These are phyloP conservation scores for Ustilago nuda DNA, from an alignment of 1,284 basidiomycete genomes.

Conservation along the genomic window DNA sequence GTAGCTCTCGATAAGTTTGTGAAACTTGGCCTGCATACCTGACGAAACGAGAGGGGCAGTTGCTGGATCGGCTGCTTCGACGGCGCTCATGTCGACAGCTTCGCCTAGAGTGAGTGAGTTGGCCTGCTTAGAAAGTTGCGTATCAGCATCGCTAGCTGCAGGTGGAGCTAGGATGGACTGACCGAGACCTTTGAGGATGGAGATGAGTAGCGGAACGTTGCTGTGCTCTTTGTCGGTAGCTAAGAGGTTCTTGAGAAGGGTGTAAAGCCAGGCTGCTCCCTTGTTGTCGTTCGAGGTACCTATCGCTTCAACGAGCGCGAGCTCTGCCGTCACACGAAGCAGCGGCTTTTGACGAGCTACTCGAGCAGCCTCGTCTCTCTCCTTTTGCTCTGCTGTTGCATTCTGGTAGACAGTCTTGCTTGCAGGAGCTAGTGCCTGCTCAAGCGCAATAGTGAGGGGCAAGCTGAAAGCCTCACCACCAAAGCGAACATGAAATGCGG, in stretches of 20 bases:
- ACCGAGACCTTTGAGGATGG: constrained; percentile 85
- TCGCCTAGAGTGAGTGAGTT: constrained; percentile 25
- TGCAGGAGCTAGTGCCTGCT: constrained; percentile 73
- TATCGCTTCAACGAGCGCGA: constrained; percentile 83
- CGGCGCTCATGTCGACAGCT: constrained; percentile 19
- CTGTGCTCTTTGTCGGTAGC: constrained; percentile 86
- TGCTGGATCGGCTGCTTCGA: constrained; percentile 17
- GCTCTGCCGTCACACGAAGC: constrained; percentile 86
- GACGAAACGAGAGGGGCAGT: constrained; percentile 76
- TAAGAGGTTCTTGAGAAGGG: constrained; percentile 73
- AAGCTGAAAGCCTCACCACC: constrained; percentile 79
- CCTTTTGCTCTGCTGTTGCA: constrained; percentile 81
- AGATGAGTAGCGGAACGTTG: constrained; percentile 84
- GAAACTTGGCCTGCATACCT: constrained; percentile 87
- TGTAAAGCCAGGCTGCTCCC: constrained; percentile 75
- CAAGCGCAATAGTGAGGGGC: constrained; percentile 77
- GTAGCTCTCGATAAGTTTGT: constrained; percentile 90
- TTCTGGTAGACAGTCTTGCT: constrained; percentile 73
- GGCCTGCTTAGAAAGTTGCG: constrained; percentile 12
- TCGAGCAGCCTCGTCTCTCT: constrained; percentile 88
- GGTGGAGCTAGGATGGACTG: constrained; percentile 76
- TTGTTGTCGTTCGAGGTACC: constrained; percentile 21
- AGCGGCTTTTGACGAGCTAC: constrained; percentile 85
- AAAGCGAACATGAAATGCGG: constrained; percentile 88
- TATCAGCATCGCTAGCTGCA: constrained; percentile 4